Evolutionary conservation across 371 early-diverging fungal genomes (phyloP), one percentile per base, ranked within the genome.

Genomic region (Mucor sp.): DNA sequence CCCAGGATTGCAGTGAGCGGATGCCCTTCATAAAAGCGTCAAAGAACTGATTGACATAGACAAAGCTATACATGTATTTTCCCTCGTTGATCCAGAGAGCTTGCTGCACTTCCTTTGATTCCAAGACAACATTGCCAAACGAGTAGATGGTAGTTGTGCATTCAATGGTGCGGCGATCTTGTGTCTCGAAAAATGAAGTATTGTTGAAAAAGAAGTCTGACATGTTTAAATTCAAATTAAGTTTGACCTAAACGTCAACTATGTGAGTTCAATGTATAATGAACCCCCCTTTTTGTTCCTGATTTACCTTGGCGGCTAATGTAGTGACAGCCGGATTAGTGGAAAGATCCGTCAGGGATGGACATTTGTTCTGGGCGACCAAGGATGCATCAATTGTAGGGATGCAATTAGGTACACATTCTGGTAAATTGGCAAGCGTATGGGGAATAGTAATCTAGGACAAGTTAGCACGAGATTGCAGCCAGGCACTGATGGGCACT

Each of bases 141-240:
- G 89, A 89, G 47, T 89, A 89, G 47, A 88, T 87, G 23, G 83
- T 74, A 0, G 88, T 90, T 3, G 83, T 85, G 71, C 89, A 88
- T 68, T 87, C 80, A 27, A 90, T 75, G 6, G 84, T 74, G 8
- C 80, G 76, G 1, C 80, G 80, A 27, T 83, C 81, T 23, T 64
- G 68, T 9, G 87, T 79, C 41, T 86, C 87, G 60, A 85, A 87
- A 48, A 88, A 78, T 37, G 77, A 81, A 8, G 76, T 78, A 63
- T 79, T 84, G 63, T 75, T 80, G 62, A 84, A 84, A 11, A 71
- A 65, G 60, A 81, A 81, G 55, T 81, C 80, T 14, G 75, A 60
- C 27, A 78, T 75, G 28, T 76, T 79, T 28, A 84, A 60, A 32
- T 78, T 75, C 44, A 84, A 58, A 60, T 84, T 75, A 21, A 84